Conservation (phyloP, 176 grass and related monocot species). For the Carex scoparia region DNA sequence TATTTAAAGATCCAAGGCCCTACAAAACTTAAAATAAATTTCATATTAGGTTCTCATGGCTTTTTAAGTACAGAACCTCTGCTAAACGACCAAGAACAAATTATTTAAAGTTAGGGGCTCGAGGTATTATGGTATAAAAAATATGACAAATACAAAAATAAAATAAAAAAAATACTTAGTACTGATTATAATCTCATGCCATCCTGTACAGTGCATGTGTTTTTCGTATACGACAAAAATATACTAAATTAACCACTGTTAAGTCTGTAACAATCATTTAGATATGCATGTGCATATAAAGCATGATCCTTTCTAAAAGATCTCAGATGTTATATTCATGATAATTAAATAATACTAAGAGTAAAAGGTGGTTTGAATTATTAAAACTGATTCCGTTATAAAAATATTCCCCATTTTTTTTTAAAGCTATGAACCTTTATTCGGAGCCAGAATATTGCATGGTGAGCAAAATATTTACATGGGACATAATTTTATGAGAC, state of each 20-base stretch:
- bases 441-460: no score
- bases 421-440: no score
- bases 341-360: neutral
- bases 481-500: no score
- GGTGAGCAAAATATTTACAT: no score
- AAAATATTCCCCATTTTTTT: neutral
- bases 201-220: conserved; percentile 1
- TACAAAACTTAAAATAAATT: neutral
- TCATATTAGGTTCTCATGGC: neutral
- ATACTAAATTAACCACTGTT: neutral
- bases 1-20: neutral
- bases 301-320: conserved; percentile 1
- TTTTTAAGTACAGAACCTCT: neutral
- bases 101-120: neutral
- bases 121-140: neutral
- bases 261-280: neutral
- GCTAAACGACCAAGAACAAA: neutral
- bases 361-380: neutral
- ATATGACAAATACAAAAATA: neutral
- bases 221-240: neutral
- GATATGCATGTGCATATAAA: conserved; percentile 14
- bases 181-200: neutral
- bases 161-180: neutral
- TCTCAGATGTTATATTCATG: neutral
- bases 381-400: neutral